Evolutionary conservation across 768 basidiomycete species (phyloP), one percentile per base, ranked within the genome.

Genomic region (Mycena maculata): DNA sequence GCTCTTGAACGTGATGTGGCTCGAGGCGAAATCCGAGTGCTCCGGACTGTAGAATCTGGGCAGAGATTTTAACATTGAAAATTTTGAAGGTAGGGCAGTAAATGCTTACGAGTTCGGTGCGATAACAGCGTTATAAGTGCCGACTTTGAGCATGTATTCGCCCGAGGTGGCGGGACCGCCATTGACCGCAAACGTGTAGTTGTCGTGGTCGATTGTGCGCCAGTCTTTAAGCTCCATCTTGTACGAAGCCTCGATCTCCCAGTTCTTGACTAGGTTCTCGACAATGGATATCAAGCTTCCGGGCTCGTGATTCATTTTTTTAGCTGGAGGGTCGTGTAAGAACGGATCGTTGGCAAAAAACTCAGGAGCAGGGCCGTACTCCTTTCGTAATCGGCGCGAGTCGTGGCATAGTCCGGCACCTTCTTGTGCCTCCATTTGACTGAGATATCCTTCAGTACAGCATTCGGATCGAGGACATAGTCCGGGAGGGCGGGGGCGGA

Each of bases 251-350:
- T 71, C 69, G 59, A 71, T 67, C 25, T 71, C 69, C 69, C 69
- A 71, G 50, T 71, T 71, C 63, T 71, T 71, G 57, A 71, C 69
- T 18, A 71, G 69, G 60, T 71, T 71, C 59, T 71, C 69, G 69
- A 71, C 69, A n/a, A 71, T 41, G 42, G 57, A 65, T 13, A 60
- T 59, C 23, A 71, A 36, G 44, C 61, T 67, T 27, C 59, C 62
- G 15, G 65, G 61, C 54, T 59, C 58, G 58, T 71, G 69, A 52
- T 27, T 47, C 66, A 60, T 71, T 33, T 60, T 71, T 31, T 68
- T 71, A 44, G 70, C 70, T 71, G 47, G 30, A 20, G n/a, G 54
- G 28, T 33, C n/a, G 36, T 15, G 27, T 50, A 45, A 56, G 54
- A 39, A n/a, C n/a, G n/a, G n/a, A 39, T 53, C 18, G 39, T 39